Conservation (phyloP, 371 early-diverging fungal genomes). For the Phascolomyces articulosus region DNA sequence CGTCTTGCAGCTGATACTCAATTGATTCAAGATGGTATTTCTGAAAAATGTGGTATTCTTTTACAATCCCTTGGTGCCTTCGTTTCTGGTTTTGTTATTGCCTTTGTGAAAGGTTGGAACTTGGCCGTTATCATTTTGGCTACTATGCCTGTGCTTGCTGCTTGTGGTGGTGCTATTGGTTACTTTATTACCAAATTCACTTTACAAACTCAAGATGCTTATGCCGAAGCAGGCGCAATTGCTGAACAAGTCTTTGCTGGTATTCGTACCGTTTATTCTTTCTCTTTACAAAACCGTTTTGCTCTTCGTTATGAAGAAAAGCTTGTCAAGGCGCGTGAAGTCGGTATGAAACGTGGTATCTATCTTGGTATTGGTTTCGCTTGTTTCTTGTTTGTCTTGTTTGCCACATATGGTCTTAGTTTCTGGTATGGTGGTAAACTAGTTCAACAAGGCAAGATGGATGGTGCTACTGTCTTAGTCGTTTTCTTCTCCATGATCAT, state of each 20-base stretch:
- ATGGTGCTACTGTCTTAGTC: conserved; percentile 53
- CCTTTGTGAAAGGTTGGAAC: conserved; percentile 86
- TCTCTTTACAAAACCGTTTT: conserved; percentile 78
- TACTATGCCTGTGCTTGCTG: conserved; percentile 64
- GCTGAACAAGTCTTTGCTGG: conserved; percentile 76
- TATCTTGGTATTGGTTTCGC: conserved; percentile 66
- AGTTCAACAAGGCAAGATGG: conserved; percentile 48
- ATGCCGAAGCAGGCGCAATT: conserved; percentile 52
- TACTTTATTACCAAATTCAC: conserved; percentile 62
- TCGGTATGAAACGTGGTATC: conserved; percentile 58
- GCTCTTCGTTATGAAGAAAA: conserved; percentile 59
- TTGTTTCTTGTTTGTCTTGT: conserved; percentile 65
- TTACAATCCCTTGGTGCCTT: conserved; percentile 76
- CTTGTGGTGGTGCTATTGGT: conserved; percentile 68
- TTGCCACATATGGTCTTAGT: conserved; percentile 70
- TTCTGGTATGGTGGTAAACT: conserved; percentile 81
- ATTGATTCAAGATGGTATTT: conserved; percentile 84
- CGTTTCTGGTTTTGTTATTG: conserved; percentile 85
- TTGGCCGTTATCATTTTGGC: conserved; percentile 78
- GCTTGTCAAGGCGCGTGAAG: conserved; percentile 55
- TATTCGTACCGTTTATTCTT: conserved; percentile 89
- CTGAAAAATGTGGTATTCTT: conserved; percentile 82
- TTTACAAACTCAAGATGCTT: conserved; percentile 36
- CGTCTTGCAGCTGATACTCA: conserved; percentile 82
- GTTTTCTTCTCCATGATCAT: conserved; percentile 74